phyloP scores from a whole-genome alignment of 345 rosid genomes.

The Balakata baccata region DNA sequence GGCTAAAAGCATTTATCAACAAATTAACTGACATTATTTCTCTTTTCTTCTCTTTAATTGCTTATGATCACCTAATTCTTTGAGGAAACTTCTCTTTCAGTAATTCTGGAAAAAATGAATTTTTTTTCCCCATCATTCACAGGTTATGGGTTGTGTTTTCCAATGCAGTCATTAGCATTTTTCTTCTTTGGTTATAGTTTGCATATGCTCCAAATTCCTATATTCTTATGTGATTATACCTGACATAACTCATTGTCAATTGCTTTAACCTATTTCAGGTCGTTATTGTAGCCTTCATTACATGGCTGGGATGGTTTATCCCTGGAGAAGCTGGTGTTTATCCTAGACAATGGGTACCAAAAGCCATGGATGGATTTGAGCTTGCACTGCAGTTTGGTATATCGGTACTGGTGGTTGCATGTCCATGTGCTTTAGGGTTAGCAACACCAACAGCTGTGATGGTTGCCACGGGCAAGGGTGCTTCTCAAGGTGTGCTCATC shows the following conservation, averaged over 20 bases:
- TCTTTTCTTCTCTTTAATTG: too few relatives aligned
- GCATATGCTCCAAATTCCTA: neutral
- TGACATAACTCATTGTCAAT: constrained; percentile 3
- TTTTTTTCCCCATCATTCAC: neutral
- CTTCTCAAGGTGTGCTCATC: constrained; percentile 74
- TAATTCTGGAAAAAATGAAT: too few relatives aligned
- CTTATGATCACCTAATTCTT: too few relatives aligned
- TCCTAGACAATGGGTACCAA: constrained; percentile 57
- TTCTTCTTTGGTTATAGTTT: constrained; percentile 2
- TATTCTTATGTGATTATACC: neutral
- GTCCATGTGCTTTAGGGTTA: constrained; percentile 76
- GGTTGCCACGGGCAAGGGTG: constrained; percentile 86
- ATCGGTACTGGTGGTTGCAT: constrained; percentile 69
- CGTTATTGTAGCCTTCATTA: constrained; percentile 47
- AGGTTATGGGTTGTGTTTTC: neutral
- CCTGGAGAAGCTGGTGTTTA: constrained; percentile 53
- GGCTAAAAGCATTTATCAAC: neutral
- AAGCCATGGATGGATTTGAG: constrained; percentile 60
- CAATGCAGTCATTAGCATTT: neutral
- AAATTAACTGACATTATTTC: too few relatives aligned
- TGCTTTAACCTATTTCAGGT: constrained; percentile 41
- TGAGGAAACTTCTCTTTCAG: neutral
- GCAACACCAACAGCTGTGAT: constrained; percentile 83
- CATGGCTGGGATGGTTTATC: constrained; percentile 69
- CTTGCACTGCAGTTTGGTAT: constrained; percentile 77